Percentiles rank a stretch among this genome's conserved stretches.
Conservation (phyloP, 768 basidiomycete genomes). For the Omphalotus guepiniiformis region DNA sequence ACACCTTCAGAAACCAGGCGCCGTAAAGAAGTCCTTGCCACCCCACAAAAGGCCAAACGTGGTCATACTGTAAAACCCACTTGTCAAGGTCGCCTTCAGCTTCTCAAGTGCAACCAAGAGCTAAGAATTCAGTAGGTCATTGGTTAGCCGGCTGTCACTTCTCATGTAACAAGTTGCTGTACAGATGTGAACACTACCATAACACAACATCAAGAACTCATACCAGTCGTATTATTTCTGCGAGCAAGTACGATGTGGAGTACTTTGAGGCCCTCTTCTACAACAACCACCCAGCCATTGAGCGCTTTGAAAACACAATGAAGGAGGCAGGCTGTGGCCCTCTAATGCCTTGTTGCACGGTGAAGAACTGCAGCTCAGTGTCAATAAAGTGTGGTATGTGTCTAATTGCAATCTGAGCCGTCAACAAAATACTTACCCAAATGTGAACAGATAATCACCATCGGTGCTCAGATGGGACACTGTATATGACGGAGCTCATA, state of each 20-base stretch:
- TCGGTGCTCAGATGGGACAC: neutral
- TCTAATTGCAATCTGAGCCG: neutral
- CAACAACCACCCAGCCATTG: constrained; percentile 9
- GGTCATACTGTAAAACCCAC: neutral
- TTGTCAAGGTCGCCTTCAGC: neutral
- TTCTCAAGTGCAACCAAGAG: neutral
- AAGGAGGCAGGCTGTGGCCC: constrained; percentile 8
- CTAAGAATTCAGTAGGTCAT: neutral
- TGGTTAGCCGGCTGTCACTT: neutral
- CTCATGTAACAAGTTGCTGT: neutral
- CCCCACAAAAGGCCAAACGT: neutral
- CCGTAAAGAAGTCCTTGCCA: neutral
- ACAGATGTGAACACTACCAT: neutral
- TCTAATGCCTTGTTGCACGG: constrained; percentile 2
- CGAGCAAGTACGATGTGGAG: constrained; percentile 3
- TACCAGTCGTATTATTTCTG: neutral
- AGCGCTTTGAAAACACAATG: constrained; percentile 7
- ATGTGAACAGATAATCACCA: neutral
- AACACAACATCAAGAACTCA: neutral
- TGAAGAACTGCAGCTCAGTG: constrained; percentile 5
- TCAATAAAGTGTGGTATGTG: constrained; percentile 12
- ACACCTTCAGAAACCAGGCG: neutral
- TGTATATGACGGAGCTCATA: neutral
- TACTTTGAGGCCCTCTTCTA: constrained; percentile 13
- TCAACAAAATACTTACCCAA: neutral